Conservation (phyloP, 1,284 basidiomycete species). For the Cutaneotrichosporon sp. region DNA sequence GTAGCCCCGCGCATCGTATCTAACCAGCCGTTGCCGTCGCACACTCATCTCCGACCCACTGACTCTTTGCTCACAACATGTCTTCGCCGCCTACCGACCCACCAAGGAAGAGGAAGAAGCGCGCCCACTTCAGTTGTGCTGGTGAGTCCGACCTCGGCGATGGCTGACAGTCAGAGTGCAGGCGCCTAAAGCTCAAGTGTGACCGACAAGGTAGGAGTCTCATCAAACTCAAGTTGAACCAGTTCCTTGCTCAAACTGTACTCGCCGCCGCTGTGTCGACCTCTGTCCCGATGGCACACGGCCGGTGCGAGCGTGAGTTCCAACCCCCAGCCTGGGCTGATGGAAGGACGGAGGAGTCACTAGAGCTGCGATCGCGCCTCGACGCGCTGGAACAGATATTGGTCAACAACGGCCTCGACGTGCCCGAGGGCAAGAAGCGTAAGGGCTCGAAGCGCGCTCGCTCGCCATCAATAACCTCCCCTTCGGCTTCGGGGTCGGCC, state of each 20-base stretch:
- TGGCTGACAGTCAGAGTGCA: constrained; percentile 27
- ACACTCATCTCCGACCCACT: constrained; percentile 2
- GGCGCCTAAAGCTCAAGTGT: constrained; percentile 35
- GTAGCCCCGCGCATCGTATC: constrained; percentile 7
- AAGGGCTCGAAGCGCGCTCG: not conserved
- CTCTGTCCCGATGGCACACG: constrained; percentile 37
- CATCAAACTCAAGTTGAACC: not conserved
- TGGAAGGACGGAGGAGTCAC: constrained; percentile 16
- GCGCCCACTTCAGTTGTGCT: constrained; percentile 10
- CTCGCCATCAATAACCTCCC: not conserved
- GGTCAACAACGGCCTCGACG: constrained; percentile 23
- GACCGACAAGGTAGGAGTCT: constrained; percentile 25
- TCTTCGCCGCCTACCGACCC: not conserved
- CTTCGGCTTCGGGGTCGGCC: not conserved
- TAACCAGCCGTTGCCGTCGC: not conserved
- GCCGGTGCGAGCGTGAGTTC: constrained; percentile 26
- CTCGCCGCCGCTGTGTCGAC: constrained; percentile 30
- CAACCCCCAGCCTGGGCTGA: constrained; percentile 1
- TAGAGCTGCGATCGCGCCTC: constrained; percentile 27
- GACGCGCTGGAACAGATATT: constrained; percentile 29
- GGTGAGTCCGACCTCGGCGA: constrained; percentile 7
- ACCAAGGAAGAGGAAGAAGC: constrained; percentile 15
- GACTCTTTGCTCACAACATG: not conserved
- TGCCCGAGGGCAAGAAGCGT: constrained; percentile 10
- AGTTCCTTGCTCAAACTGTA: constrained; percentile 38